Percentiles rank a stretch among this genome's conserved stretches.
These are phyloP conservation scores for Candida frijolesensis DNA, from an alignment of 1,139 yeast genomes.

Conservation along the genomic window DNA sequence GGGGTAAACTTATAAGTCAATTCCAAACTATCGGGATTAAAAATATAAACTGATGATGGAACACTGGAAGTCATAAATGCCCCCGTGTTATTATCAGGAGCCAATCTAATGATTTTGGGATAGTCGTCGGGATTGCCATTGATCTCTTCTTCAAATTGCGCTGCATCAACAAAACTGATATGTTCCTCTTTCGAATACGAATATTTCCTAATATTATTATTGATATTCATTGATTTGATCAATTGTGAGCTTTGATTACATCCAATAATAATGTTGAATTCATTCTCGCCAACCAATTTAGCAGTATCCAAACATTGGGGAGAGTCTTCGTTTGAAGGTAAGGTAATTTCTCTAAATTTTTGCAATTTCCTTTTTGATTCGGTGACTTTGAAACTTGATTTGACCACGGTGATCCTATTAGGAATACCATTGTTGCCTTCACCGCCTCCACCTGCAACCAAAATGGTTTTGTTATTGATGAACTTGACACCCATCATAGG, in stretches of 20 bases:
- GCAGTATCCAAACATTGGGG: conserved; percentile 71
- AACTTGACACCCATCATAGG: conserved; percentile 84
- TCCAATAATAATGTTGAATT: conserved; percentile 61
- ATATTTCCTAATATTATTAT: conserved; percentile 74
- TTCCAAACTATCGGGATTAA: conserved; percentile 58
- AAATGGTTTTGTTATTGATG: conserved; percentile 57
- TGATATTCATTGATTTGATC: conserved; percentile 60
- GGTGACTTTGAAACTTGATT: conserved; percentile 55
- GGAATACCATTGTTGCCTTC: conserved; percentile 88
- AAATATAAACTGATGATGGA: conserved; percentile 61
- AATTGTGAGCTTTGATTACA: conserved; percentile 66
- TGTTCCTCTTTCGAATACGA: conserved; percentile 58
- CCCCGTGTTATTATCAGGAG: conserved; percentile 58
- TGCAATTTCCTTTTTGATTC: conserved; percentile 56
- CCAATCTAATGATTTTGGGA: conserved; percentile 57
- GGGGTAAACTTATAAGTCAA: conserved; percentile 24
- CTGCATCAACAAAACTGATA: conserved; percentile 60
- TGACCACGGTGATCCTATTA: conserved; percentile 76
- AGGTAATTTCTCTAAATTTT: conserved; percentile 61
- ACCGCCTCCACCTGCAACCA: conserved; percentile 95
- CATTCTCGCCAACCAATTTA: conserved; percentile 22
- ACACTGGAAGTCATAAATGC: conserved; percentile 62
- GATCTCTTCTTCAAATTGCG: conserved; percentile 48
- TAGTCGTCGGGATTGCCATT: conserved; percentile 49
- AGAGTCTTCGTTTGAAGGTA: conserved; percentile 68